These are phyloP conservation scores for Lepidium aucheri DNA, from an alignment of 345 rosid genomes.

Conservation along the genomic window DNA sequence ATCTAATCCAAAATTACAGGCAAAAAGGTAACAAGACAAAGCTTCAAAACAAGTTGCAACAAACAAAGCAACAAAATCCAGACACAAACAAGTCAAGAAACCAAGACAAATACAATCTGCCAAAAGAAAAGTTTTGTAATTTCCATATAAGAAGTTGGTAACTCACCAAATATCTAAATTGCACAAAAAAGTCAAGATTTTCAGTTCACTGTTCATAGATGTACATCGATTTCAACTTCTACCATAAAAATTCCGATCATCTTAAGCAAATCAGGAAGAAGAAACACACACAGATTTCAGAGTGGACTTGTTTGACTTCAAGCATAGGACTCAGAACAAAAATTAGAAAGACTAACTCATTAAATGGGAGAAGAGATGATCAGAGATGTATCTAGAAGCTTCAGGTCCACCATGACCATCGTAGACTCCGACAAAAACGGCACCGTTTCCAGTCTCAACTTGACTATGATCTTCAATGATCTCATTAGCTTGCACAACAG, in stretches of 20 bases:
- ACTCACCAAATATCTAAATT: background rate
- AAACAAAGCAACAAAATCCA: background rate
- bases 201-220: slow-evolving; percentile 18
- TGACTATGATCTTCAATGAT: slow-evolving; percentile 83
- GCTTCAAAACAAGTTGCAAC: background rate
- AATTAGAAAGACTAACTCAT: slow-evolving; percentile 41
- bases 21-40: slow-evolving; percentile 2
- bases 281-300: background rate
- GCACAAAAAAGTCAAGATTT: slow-evolving; percentile 8
- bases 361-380: slow-evolving; percentile 69
- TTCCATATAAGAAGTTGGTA: background rate
- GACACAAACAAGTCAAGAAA: slow-evolving; percentile 9
- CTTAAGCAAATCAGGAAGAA: background rate
- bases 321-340: background rate
- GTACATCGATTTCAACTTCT: background rate
- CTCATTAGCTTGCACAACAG: slow-evolving; percentile 84
- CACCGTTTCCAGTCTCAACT: slow-evolving; percentile 62
- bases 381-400: slow-evolving; percentile 70
- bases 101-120: slow-evolving; percentile 1
- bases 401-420: slow-evolving; percentile 99
- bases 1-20: background rate
- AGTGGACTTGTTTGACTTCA: background rate
- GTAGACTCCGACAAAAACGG: slow-evolving; percentile 75
- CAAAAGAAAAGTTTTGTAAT: slow-evolving; percentile 1
- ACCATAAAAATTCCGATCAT: background rate